phyloP scores from a whole-genome alignment of 345 rosid genomes.

The Mangifera indica region DNA sequence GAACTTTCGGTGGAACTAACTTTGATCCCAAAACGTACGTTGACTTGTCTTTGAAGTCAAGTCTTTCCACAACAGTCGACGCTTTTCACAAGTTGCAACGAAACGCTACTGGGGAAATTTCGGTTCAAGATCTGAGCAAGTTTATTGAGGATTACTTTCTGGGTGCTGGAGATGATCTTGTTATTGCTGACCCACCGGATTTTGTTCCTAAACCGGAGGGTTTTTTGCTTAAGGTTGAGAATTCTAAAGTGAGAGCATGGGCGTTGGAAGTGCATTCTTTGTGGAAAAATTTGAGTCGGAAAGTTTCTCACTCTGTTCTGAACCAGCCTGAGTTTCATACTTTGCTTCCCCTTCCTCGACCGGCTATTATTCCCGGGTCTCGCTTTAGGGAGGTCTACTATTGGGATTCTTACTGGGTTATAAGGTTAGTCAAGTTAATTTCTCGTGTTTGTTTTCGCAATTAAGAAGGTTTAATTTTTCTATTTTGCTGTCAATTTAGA shows the following conservation, averaged over 20 bases:
- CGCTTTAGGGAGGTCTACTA: slow-evolving; percentile 87
- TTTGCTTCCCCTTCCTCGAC: slow-evolving; percentile 69
- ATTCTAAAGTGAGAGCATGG: slow-evolving; percentile 63
- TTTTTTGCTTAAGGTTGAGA: slow-evolving; percentile 72
- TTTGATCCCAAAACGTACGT: slow-evolving; percentile 72
- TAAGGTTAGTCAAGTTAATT: slow-evolving; percentile 45
- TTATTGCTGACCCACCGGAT: slow-evolving; percentile 53
- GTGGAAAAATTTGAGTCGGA: slow-evolving; percentile 73
- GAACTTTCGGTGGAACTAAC: slow-evolving; percentile 34
- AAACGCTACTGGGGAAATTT: slow-evolving; percentile 30
- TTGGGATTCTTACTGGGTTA: slow-evolving; percentile 97
- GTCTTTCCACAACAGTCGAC: slow-evolving; percentile 40
- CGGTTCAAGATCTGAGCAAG: slow-evolving; percentile 31
- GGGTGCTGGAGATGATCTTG: slow-evolving; percentile 58
- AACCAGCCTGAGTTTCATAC: slow-evolving; percentile 64
- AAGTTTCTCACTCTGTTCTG: slow-evolving; percentile 48
- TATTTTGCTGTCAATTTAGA: not conserved
- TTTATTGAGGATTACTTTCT: slow-evolving; percentile 37
- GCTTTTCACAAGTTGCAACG: slow-evolving; percentile 56
- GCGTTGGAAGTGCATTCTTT: slow-evolving; percentile 75
- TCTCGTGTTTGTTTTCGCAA: not conserved
- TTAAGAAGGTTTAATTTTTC: not conserved
- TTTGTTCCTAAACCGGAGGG: slow-evolving; percentile 57
- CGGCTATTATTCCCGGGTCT: slow-evolving; percentile 73
- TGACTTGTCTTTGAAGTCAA: slow-evolving; percentile 58